These are phyloP conservation scores for Boechera stricta DNA, from an alignment of 345 rosid genomes.

Conservation along the genomic window DNA sequence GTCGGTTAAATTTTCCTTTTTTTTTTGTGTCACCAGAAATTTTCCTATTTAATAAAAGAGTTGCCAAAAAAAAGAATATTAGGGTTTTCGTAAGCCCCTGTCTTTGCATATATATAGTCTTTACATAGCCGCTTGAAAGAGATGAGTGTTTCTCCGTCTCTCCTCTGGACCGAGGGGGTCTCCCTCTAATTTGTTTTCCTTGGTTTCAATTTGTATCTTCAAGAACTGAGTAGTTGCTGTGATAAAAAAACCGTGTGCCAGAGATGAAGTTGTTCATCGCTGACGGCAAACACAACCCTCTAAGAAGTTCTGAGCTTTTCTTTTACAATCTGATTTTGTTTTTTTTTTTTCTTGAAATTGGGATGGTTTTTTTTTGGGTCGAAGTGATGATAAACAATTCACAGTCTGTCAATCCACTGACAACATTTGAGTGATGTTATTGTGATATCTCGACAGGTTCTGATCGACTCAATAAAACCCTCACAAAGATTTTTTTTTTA, in stretches of 20 bases:
- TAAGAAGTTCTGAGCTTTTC: constrained; percentile 41
- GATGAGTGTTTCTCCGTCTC: background rate
- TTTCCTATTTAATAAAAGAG: too few relatives aligned
- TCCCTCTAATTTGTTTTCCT: background rate
- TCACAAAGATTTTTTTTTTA: background rate
- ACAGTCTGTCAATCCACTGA: constrained; percentile 43
- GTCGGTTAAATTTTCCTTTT: too few relatives aligned
- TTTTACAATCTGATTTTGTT: background rate
- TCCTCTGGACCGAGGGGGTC: background rate
- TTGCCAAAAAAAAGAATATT: background rate
- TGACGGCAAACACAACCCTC: constrained; percentile 39
- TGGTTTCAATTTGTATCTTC: background rate
- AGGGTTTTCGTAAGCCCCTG: constrained; percentile 2
- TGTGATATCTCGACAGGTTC: constrained; percentile 45
- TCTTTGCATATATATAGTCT: constrained; percentile 14
- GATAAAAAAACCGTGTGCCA: constrained; percentile 25
- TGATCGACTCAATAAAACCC: constrained; percentile 17
- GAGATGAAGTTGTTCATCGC: constrained; percentile 27
- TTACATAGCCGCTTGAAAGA: background rate
- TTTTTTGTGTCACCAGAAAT: too few relatives aligned
- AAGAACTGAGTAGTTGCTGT: constrained; percentile 4
- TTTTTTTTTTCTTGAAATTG: background rate
- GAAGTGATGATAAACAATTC: constrained; percentile 37
- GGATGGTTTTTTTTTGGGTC: background rate
- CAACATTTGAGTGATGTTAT: constrained; percentile 37